Evolutionary conservation across 2,329 filamentous ascomycete species (phyloP).

Genomic region (Xylariaceae sp.): DNA sequence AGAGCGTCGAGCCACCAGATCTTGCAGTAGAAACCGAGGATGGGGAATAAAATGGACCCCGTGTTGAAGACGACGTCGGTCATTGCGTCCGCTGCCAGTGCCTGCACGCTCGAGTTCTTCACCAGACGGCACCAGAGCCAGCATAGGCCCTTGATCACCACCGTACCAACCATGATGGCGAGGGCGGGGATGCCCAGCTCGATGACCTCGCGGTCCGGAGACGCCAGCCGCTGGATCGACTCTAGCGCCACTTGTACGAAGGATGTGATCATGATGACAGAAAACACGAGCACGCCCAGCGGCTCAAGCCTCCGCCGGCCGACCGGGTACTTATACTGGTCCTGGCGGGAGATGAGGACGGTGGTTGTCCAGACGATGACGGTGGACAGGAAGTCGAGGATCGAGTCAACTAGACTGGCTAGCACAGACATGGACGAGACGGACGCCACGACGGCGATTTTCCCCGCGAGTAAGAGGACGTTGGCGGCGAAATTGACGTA

Average conservation of each 20-base stretch:
- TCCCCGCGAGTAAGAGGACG: constrained; percentile 65
- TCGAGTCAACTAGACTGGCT: constrained; percentile 72
- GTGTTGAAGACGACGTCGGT: constrained; percentile 87
- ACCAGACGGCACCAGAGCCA: constrained; percentile 87
- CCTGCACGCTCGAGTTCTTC: constrained; percentile 80
- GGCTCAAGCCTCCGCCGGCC: constrained; percentile 72
- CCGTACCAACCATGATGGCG: constrained; percentile 73
- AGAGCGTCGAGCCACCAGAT: constrained; percentile 82
- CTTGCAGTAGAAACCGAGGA: constrained; percentile 68
- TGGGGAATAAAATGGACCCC: constrained; percentile 81
- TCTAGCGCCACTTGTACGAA: constrained; percentile 74
- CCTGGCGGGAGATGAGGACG: constrained; percentile 65
- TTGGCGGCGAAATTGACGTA: constrained; percentile 82
- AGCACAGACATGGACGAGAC: constrained; percentile 78
- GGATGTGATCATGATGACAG: constrained; percentile 79
- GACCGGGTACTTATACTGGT: constrained; percentile 73
- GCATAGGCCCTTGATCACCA: constrained; percentile 74
- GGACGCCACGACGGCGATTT: constrained; percentile 69
- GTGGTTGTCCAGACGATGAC: constrained; percentile 77
- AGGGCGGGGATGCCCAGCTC: constrained; percentile 68
- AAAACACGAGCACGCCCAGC: constrained; percentile 75
- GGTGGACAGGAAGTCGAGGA: constrained; percentile 75
- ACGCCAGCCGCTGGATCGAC: constrained; percentile 59
- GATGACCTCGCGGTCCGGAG: constrained; percentile 61
- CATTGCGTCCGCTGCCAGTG: constrained; percentile 54